phyloP scores from a whole-genome alignment of 768 basidiomycete genomes.

The Lentinus brumalis region DNA sequence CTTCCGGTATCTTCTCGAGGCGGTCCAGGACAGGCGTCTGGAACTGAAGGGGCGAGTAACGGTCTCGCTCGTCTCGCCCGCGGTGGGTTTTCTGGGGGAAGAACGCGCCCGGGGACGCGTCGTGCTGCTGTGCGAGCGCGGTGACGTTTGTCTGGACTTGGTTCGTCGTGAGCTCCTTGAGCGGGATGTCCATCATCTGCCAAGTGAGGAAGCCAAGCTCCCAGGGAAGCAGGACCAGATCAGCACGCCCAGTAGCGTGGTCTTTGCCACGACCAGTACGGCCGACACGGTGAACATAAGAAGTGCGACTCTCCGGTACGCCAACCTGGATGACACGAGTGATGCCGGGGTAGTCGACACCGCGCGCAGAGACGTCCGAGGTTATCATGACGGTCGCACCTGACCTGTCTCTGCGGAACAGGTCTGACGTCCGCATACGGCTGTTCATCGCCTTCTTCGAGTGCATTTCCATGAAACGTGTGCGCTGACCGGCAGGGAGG shows the following conservation, averaged over 20 bases:
- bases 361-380: constrained; percentile 88
- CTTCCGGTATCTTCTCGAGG: constrained; percentile 31
- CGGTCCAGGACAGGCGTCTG: constrained; percentile 12
- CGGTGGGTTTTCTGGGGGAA: neutral
- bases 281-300: constrained; percentile 86
- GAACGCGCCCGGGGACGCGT: constrained; percentile 44
- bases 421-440: constrained; percentile 57
- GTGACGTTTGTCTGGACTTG: constrained; percentile 50
- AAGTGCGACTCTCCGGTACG: constrained; percentile 64
- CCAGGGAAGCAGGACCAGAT: constrained; percentile 79
- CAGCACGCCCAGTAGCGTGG: constrained; percentile 62
- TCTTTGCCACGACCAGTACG: constrained; percentile 71
- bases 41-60: constrained; percentile 10
- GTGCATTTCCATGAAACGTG: constrained; percentile 79
- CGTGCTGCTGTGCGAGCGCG: constrained; percentile 37
- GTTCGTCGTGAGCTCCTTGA: constrained; percentile 56
- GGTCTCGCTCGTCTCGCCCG: neutral
- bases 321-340: constrained; percentile 93
- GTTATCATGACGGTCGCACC: constrained; percentile 71
- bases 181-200: constrained; percentile 66
- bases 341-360: constrained; percentile 87
- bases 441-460: constrained; percentile 65
- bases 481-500: constrained; percentile 54
- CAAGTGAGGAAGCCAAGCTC: constrained; percentile 69
- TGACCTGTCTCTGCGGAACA: constrained; percentile 56